Evolutionary conservation across 306 rosid genomes (phyloP).

Genomic region (Quercus alba): DNA sequence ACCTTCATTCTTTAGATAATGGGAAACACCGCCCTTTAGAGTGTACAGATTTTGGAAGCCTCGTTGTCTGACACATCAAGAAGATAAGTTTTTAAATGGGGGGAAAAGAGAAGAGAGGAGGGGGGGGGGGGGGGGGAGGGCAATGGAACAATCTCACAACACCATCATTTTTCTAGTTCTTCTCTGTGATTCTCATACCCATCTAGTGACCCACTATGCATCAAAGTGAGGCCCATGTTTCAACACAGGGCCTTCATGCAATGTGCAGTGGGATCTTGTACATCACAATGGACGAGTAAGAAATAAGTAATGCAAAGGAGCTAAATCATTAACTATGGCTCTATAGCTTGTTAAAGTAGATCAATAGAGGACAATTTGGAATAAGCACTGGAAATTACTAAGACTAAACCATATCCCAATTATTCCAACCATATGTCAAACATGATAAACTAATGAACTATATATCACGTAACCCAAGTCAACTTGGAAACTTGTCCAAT

Average conservation of each 20-base stretch:
- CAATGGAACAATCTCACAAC: background rate
- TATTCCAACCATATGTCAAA: background rate
- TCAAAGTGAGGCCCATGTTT: background rate
- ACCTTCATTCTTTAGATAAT: conserved; percentile 78
- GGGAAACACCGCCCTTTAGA: conserved; percentile 82
- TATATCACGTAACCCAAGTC: background rate
- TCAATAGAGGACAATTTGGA: background rate
- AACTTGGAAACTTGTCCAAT: background rate
- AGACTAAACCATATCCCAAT: background rate
- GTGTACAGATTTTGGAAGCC: conserved; percentile 80
- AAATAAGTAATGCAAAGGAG: background rate
- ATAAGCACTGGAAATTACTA: background rate
- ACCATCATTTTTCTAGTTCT: background rate
- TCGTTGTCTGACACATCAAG: conserved; percentile 52
- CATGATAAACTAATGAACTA: background rate
- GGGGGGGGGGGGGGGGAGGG: background rate
- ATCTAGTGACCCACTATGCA: background rate
- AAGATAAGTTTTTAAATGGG: too few species aligned
- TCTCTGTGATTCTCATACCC: background rate
- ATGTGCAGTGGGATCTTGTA: background rate
- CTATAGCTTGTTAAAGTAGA: background rate
- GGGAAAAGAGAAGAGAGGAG: background rate
- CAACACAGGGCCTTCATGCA: background rate
- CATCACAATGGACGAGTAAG: background rate
- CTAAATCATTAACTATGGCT: background rate